Percentiles rank a stretch among this genome's conserved stretches.
phyloP scores from a whole-genome alignment of 2,329 filamentous ascomycete species.

The Pseudocercospora fijiensis region DNA sequence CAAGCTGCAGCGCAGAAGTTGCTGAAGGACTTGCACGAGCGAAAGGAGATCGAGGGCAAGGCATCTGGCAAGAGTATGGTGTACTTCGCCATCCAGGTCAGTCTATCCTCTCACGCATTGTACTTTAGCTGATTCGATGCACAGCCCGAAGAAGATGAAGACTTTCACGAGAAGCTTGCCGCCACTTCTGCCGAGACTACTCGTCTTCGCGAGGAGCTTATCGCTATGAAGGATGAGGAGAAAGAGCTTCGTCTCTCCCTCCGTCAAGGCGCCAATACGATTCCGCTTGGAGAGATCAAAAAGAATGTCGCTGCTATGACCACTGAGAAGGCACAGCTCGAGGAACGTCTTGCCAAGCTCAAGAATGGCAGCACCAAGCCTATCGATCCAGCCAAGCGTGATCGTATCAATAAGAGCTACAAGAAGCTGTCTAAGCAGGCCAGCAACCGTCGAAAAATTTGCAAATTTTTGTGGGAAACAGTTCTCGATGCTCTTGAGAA shows the following conservation, averaged over 20 bases:
- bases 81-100: constrained; percentile 56
- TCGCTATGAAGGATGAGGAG: constrained; percentile 47
- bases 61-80: constrained; percentile 61
- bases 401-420: constrained; percentile 49
- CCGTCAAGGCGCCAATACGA: constrained; percentile 47
- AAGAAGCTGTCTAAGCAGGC: constrained; percentile 45
- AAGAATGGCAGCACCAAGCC: constrained; percentile 45
- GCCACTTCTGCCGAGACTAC: constrained; percentile 52
- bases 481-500: constrained; percentile 52
- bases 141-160: constrained; percentile 53
- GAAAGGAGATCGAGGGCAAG: constrained; percentile 58
- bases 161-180: constrained; percentile 50
- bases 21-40: constrained; percentile 63
- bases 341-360: constrained; percentile 44
- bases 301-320: constrained; percentile 46
- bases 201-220: constrained; percentile 48
- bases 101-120: not conserved
- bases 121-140: not conserved
- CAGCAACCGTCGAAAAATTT: constrained; percentile 49
- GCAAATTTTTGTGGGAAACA: constrained; percentile 51
- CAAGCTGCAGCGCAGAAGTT: constrained; percentile 58
- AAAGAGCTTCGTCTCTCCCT: constrained; percentile 52
- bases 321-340: constrained; percentile 45
- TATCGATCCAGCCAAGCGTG: constrained; percentile 51
- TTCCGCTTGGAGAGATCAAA: constrained; percentile 54